Base-by-base conservation (phyloP, 129 eudicot species). In the Logfia minima region DNA sequence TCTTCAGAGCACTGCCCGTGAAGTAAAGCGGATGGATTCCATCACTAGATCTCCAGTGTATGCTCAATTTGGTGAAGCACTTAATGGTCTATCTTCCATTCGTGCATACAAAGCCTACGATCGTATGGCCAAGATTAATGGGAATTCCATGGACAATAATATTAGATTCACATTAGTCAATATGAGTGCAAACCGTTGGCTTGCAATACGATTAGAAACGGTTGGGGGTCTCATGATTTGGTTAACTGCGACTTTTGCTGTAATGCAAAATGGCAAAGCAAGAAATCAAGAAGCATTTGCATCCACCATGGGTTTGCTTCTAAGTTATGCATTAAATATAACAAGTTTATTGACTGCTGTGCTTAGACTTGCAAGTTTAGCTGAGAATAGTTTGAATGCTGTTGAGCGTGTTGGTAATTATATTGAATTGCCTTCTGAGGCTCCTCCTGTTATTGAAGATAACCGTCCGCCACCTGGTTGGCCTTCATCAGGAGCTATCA, bases 101-200 rank as follows among this genome's bases (percentile, higher is more conserved):
- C 96, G 99, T 75, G 99, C 99, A 48, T 95, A 95, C 53, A 83
- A 95, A 82, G 96, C 99, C 35, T 89, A 95, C 53, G 97, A 91
- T 58, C 80, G 96, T 66, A 89, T 91, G 96, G 92, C 96, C 18
- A 85, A 75, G 19, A 82, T 91, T 41, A 95, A 89, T 61, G 99
- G 99, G 32, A 88, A 88, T 16, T 86, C 99, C 18, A 91, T 95
- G 97, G 99, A 95, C 88, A 91, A 95, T 65, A 95, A 95, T 64
- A 77, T 89, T 73, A 86, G 96, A 69, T 95, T 89, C 72, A 95
- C 99, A 21, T 85, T 95, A 10, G 99, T 83, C 59, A 91, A 91
- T 80, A 86, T 89, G 78, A 88, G 97, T 79, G 88, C 86, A 48
- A 95, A 95, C 81, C 99, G 99, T 66, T 94, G 98, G 98, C 96